Evolutionary conservation across 1,139 yeast genomes (phyloP).

Genomic region (Martiniozyma asiatica): DNA sequence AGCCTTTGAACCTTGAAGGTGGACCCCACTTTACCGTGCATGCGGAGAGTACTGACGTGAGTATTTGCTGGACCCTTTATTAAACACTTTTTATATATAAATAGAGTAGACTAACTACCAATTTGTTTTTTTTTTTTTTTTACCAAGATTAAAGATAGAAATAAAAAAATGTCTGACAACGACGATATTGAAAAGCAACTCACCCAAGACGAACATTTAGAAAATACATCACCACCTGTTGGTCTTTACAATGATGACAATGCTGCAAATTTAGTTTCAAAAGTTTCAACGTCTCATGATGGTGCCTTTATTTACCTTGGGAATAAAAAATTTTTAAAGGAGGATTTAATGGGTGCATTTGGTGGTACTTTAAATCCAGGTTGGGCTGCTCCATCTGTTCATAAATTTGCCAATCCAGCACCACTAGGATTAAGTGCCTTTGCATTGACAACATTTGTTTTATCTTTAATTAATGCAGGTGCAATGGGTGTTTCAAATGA

Average conservation of each 20-base stretch:
- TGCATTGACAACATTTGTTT: conserved; percentile 74
- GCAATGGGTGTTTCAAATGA: conserved; percentile 48
- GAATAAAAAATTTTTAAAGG: conserved; percentile 50
- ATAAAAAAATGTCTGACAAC: too few species aligned
- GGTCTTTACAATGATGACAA: conserved; percentile 9
- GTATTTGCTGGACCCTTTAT: not conserved
- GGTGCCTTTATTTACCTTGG: conserved; percentile 64
- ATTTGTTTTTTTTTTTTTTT: too few species aligned
- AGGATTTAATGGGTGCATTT: conserved; percentile 54
- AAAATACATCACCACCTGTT: conserved; percentile 9
- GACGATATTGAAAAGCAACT: conserved; percentile 20
- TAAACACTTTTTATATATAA: not conserved
- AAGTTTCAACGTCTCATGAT: conserved; percentile 18
- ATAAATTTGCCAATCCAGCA: conserved; percentile 78
- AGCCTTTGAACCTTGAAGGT: too few species aligned
- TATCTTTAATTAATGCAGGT: conserved; percentile 50
- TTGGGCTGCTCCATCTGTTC: conserved; percentile 47
- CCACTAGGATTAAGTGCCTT: conserved; percentile 79
- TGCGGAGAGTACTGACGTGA: not conserved
- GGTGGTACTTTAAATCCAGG: conserved; percentile 68
- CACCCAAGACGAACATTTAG: conserved; percentile 16
- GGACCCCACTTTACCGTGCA: conserved; percentile 1
- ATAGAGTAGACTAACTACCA: not conserved
- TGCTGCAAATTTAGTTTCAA: conserved; percentile 9
- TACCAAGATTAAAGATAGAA: too few species aligned